phyloP scores from a whole-genome alignment of 2,329 filamentous ascomycete genomes.

The Trichoderma gracile region DNA sequence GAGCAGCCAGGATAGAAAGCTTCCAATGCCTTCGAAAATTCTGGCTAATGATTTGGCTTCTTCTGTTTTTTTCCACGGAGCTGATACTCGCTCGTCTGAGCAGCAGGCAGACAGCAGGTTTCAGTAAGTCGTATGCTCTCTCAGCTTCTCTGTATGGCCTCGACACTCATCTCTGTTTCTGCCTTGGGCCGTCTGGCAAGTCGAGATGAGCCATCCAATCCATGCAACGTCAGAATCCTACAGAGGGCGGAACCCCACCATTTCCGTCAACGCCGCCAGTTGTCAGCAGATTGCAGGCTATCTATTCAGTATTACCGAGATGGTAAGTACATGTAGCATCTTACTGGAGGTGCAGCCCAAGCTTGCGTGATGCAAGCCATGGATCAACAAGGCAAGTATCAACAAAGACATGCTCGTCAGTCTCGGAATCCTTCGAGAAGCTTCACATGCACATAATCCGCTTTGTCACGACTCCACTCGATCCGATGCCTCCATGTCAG shows the following conservation, averaged over 20 bases:
- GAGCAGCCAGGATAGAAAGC: background rate
- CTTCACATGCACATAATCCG: background rate
- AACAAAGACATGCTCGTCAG: background rate
- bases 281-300: background rate
- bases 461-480: background rate
- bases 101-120: background rate
- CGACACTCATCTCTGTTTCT: background rate
- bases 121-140: background rate
- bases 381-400: background rate
- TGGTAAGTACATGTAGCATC: no score
- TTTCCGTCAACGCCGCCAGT: background rate
- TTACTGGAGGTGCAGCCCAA: background rate
- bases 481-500: background rate
- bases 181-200: constrained; percentile 7
- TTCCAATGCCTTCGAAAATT: background rate
- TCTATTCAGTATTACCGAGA: background rate
- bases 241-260: constrained; percentile 19
- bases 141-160: background rate
- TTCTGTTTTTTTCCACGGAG: background rate
- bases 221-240: constrained; percentile 8
- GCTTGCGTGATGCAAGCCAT: constrained; percentile 2
- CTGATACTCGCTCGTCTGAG: background rate
- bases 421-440: constrained; percentile 5
- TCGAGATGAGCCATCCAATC: background rate
- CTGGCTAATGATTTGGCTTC: no score